phyloP scores from a whole-genome alignment of 2,329 filamentous ascomycete genomes.

The Cercospora brassicicola region DNA sequence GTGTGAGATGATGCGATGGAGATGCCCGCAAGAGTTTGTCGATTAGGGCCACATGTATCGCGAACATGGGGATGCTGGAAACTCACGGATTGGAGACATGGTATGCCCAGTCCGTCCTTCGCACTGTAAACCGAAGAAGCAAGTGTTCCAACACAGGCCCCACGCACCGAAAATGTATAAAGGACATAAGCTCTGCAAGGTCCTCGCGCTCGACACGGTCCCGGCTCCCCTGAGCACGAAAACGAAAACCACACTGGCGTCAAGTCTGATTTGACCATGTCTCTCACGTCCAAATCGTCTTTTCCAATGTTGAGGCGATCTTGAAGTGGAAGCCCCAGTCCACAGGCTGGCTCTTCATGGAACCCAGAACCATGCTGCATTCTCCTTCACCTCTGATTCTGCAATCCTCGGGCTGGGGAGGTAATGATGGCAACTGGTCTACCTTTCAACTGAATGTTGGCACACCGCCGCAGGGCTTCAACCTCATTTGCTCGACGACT shows the following conservation, averaged over 20 bases:
- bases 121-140: not conserved
- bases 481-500: constrained; percentile 10
- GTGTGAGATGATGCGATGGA: not conserved
- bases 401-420: constrained; percentile 9
- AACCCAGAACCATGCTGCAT: not conserved
- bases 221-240: not conserved
- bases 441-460: constrained; percentile 15
- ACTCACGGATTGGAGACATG: not conserved
- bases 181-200: not conserved
- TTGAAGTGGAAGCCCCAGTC: not conserved
- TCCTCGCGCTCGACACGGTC: not conserved
- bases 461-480: constrained; percentile 14
- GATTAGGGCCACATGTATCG: not conserved
- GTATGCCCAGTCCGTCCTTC: not conserved
- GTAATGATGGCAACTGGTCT: constrained; percentile 23
- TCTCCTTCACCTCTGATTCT: not conserved
- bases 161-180: not conserved
- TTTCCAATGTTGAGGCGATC: not conserved
- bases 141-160: not conserved
- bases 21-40: not conserved
- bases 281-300: not conserved
- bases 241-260: not conserved
- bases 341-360: not conserved
- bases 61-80: not conserved
- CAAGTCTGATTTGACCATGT: not conserved